Evolutionary conservation across 2,329 filamentous ascomycete species (phyloP).

Genomic region (Hypoxylon sp.): DNA sequence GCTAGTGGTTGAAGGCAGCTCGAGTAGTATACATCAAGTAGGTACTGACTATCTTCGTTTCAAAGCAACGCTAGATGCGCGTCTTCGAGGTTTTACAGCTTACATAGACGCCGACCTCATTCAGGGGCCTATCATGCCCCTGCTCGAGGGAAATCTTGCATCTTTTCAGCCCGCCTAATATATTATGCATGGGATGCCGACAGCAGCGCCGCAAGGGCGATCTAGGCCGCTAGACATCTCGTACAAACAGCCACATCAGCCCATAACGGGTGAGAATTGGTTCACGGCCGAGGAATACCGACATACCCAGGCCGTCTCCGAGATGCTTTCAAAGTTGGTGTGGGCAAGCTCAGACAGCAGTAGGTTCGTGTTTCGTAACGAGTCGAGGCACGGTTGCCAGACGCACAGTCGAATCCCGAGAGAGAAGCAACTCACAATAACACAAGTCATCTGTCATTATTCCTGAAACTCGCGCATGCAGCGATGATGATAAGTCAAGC

Average conservation of each 20-base stretch:
- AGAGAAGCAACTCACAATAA: constrained; percentile 30
- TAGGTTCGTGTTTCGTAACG: no score
- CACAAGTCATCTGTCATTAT: constrained; percentile 36
- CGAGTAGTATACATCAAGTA: background rate
- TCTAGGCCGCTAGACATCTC: constrained; percentile 38
- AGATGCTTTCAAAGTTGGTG: constrained; percentile 12
- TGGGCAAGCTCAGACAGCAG: constrained; percentile 12
- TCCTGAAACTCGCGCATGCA: constrained; percentile 32
- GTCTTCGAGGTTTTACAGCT: constrained; percentile 10
- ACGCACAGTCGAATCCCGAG: constrained; percentile 18
- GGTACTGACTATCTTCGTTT: constrained; percentile 3
- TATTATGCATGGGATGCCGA: constrained; percentile 28
- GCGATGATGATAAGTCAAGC: constrained; percentile 25
- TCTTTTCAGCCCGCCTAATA: constrained; percentile 25
- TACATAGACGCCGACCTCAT: constrained; percentile 8
- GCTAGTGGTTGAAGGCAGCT: background rate
- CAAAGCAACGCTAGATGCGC: constrained; percentile 24
- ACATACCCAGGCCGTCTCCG: constrained; percentile 19
- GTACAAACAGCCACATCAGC: constrained; percentile 47
- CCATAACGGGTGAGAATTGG: constrained; percentile 39
- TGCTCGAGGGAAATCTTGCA: constrained; percentile 16
- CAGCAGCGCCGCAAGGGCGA: constrained; percentile 21
- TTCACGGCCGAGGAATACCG: constrained; percentile 21
- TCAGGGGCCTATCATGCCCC: constrained; percentile 10
- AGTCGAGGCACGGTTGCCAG: constrained; percentile 8